Percentiles rank a stretch among this genome's conserved stretches.
These are phyloP conservation scores for Russula brevipes DNA, from an alignment of 768 basidiomycete genomes.

Conservation along the genomic window DNA sequence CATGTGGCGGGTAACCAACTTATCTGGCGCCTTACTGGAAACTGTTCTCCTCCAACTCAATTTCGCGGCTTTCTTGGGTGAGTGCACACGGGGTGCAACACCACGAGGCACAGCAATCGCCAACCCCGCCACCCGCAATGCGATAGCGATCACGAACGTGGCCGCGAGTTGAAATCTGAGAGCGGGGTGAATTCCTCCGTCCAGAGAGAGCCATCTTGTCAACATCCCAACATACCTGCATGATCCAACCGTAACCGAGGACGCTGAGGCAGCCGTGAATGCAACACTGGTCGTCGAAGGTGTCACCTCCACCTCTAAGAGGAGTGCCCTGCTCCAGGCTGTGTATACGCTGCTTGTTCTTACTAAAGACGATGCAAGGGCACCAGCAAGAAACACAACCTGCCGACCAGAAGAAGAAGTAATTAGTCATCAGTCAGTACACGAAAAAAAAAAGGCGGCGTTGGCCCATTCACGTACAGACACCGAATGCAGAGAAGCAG, in stretches of 20 bases:
- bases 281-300: background rate
- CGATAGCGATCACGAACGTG: background rate
- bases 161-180: background rate
- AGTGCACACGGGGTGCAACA: background rate
- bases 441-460: background rate
- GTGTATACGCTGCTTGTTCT: slow-evolving; percentile 39
- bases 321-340: slow-evolving; percentile 37
- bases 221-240: background rate
- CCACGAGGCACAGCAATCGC: background rate
- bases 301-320: slow-evolving; percentile 23
- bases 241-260: background rate
- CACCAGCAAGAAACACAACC: slow-evolving; percentile 37
- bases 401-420: slow-evolving; percentile 10
- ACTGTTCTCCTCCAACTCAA: slow-evolving; percentile 6
- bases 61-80: slow-evolving; percentile 4
- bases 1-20: no score
- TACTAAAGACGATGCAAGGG: slow-evolving; percentile 40
- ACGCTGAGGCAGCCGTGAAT: background rate
- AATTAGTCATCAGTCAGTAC: background rate
- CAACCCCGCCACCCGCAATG: background rate
- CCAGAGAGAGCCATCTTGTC: no score
- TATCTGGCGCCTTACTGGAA: background rate
- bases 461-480: slow-evolving; percentile 25
- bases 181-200: background rate
- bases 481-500: slow-evolving; percentile 27